Conservation (phyloP, 768 basidiomycete species). For the Candolleomyces efflorescens region DNA sequence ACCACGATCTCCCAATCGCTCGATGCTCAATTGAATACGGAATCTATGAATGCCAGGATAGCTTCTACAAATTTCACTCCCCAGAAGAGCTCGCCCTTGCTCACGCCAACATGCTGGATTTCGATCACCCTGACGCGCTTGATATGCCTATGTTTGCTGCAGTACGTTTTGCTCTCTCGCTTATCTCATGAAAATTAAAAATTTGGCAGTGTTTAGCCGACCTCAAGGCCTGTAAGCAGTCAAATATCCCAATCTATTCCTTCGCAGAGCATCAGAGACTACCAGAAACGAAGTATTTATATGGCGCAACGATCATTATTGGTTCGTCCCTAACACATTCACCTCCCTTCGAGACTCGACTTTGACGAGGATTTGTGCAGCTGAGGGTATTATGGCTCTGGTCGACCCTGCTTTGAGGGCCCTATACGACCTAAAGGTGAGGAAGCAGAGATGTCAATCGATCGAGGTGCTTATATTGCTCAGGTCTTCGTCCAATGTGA, state of each 20-base stretch:
- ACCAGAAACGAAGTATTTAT: slow-evolving; percentile 79
- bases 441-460: slow-evolving; percentile 4
- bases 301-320: slow-evolving; percentile 91
- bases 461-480: background rate
- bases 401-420: slow-evolving; percentile 74
- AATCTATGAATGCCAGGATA: slow-evolving; percentile 56
- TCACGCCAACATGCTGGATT: slow-evolving; percentile 74
- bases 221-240: slow-evolving; percentile 77
- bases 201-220: slow-evolving; percentile 70
- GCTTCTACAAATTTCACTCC: slow-evolving; percentile 84
- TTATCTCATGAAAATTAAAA: background rate
- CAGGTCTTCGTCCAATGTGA: slow-evolving; percentile 91
- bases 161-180: slow-evolving; percentile 38
- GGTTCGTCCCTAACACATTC: slow-evolving; percentile 32
- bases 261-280: slow-evolving; percentile 86
- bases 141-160: slow-evolving; percentile 85
- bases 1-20: background rate
- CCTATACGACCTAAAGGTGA: slow-evolving; percentile 88
- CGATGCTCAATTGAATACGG: background rate
- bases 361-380: slow-evolving; percentile 26
- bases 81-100: slow-evolving; percentile 82
- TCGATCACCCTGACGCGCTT: slow-evolving; percentile 91
- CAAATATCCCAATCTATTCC: slow-evolving; percentile 92
- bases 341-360: background rate
- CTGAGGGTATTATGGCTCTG: slow-evolving; percentile 91